These are phyloP conservation scores for Pleurotus tuoliensis DNA, from an alignment of 768 basidiomycete genomes.

Conservation along the genomic window DNA sequence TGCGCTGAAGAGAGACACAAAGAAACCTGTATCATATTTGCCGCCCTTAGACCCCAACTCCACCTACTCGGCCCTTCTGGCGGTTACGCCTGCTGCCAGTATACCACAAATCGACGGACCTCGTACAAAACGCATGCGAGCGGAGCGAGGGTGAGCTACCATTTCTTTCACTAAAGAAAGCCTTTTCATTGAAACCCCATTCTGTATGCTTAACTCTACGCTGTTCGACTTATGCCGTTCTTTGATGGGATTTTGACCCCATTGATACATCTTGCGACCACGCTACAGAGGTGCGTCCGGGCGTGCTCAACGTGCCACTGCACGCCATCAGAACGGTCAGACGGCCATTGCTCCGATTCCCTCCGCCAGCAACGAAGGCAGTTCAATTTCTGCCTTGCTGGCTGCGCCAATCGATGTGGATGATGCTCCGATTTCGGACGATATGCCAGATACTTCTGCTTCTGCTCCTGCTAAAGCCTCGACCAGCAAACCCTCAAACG, in stretches of 20 bases:
- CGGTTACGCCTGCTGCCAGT: slow-evolving; percentile 52
- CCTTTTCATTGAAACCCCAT: no score
- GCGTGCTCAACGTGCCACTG: slow-evolving; percentile 70
- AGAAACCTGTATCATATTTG: slow-evolving; percentile 79
- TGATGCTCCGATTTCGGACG: slow-evolving; percentile 47
- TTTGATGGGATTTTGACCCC: neutral
- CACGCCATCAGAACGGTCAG: slow-evolving; percentile 56
- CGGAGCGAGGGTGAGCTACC: slow-evolving; percentile 65
- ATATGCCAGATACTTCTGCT: slow-evolving; percentile 58
- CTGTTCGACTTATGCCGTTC: neutral
- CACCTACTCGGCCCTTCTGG: slow-evolving; percentile 77
- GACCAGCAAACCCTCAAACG: slow-evolving; percentile 25
- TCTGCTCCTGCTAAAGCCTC: slow-evolving; percentile 53
- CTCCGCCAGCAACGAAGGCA: slow-evolving; percentile 30
- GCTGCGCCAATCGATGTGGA: slow-evolving; percentile 47
- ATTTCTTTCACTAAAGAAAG: slow-evolving; percentile 13
- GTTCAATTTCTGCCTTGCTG: slow-evolving; percentile 35
- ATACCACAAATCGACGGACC: slow-evolving; percentile 59
- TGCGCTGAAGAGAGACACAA: slow-evolving; percentile 74
- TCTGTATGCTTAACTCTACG: neutral
- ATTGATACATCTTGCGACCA: slow-evolving; percentile 5
- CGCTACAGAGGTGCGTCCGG: slow-evolving; percentile 49
- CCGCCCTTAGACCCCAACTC: slow-evolving; percentile 84
- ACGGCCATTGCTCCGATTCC: slow-evolving; percentile 29
- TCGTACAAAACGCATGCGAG: slow-evolving; percentile 67